These are phyloP conservation scores for Boletellus deceptivus DNA, from an alignment of 1,284 basidiomycete genomes.

Conservation along the genomic window DNA sequence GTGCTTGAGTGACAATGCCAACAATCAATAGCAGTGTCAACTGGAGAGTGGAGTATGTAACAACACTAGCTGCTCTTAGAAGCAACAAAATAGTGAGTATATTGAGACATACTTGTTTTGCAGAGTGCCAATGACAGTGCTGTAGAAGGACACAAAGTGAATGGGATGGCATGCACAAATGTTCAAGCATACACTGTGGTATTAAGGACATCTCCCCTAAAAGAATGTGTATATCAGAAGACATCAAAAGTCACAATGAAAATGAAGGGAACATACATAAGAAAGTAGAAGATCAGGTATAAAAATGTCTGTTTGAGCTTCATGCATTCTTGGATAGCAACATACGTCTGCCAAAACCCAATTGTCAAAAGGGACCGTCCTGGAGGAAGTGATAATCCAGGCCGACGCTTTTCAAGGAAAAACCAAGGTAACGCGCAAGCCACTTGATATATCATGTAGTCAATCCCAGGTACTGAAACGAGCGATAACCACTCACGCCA, in stretches of 20 bases:
- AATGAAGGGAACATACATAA: conserved; percentile 51
- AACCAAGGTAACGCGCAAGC: conserved; percentile 79
- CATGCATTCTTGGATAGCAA: conserved; percentile 65
- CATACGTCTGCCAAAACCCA: conserved; percentile 68
- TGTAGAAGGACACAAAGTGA: conserved; percentile 29
- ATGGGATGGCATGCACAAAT: background rate
- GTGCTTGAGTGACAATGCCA: conserved; percentile 69
- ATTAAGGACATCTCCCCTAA: conserved; percentile 70
- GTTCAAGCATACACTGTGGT: conserved; percentile 59
- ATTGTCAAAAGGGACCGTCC: conserved; percentile 65
- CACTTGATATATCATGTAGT: conserved; percentile 38
- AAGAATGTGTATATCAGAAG: background rate
- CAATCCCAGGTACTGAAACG: background rate
- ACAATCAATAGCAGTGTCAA: conserved; percentile 73
- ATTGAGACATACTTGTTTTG: conserved; percentile 61
- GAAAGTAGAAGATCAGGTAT: conserved; percentile 74
- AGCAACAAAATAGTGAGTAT: background rate
- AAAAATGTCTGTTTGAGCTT: conserved; percentile 74
- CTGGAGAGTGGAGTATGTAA: conserved; percentile 65
- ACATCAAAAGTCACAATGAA: background rate
- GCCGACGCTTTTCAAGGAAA: conserved; percentile 63
- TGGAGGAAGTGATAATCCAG: conserved; percentile 64
- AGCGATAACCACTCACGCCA: conserved; percentile 56
- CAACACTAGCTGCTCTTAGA: conserved; percentile 38
- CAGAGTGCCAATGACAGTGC: conserved; percentile 75